Evolutionary conservation across 768 basidiomycete species (phyloP).

Genomic region (Lactifluus volemus): DNA sequence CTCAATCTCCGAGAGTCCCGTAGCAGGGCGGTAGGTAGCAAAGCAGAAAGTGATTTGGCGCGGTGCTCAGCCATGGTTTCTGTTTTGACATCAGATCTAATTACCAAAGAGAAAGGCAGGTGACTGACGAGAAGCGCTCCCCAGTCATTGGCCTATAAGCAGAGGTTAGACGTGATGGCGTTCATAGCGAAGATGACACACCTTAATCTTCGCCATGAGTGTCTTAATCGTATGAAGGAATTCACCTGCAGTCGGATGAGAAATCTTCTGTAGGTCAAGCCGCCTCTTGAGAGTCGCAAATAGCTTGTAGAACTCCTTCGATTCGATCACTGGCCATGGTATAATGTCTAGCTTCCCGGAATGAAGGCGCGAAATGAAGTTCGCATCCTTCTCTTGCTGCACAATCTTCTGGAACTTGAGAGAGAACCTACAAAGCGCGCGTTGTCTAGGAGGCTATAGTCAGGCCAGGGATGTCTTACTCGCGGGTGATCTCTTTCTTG

Average conservation of each 20-base stretch:
- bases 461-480: constrained; percentile 31
- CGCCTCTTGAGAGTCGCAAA: too few species aligned
- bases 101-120: neutral
- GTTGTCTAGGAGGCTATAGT: too few species aligned
- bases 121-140: constrained; percentile 50
- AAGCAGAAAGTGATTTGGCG: constrained; percentile 28
- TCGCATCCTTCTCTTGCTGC: too few species aligned
- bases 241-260: too few species aligned
- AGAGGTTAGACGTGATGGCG: neutral
- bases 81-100: constrained; percentile 16
- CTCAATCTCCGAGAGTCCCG: constrained; percentile 38
- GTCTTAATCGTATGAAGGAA: too few species aligned
- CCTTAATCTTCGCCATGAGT: too few species aligned
- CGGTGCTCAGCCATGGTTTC: constrained; percentile 45
- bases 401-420: too few species aligned
- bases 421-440: neutral
- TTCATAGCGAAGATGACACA: constrained; percentile 19
- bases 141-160: constrained; percentile 52
- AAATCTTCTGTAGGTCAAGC: too few species aligned
- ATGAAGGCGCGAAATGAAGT: too few species aligned
- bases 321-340: too few species aligned
- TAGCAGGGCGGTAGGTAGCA: constrained; percentile 40
- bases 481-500: constrained; percentile 45
- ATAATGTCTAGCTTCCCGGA: too few species aligned
- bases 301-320: too few species aligned